A percentile compares a stretch with the other conserved stretches of the same genome.
Conservation (phyloP, 2,329 filamentous ascomycete genomes). For the Seiridium cupressi region DNA sequence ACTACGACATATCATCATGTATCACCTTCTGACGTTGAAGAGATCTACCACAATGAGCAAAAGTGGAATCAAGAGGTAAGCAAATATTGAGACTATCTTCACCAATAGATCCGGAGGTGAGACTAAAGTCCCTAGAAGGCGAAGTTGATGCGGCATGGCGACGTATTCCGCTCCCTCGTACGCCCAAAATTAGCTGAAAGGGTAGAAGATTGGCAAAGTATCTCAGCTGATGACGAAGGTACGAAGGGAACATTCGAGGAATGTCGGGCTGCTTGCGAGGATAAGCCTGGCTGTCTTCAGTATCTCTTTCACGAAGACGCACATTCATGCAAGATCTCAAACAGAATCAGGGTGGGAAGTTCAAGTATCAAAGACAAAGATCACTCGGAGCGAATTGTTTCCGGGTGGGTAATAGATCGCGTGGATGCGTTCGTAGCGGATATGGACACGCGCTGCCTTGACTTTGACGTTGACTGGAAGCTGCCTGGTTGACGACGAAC, state of each 20-base stretch:
- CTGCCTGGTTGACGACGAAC: neutral
- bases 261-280: neutral
- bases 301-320: neutral
- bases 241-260: neutral
- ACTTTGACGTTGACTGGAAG: neutral
- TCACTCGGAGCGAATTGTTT: neutral
- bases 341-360: neutral
- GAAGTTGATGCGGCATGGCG: neutral
- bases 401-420: constrained; percentile 5
- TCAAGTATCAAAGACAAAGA: neutral
- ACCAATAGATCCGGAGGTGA: neutral
- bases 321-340: neutral
- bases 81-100: neutral
- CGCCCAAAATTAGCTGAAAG: neutral
- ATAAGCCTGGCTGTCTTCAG: neutral
- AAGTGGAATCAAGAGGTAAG: constrained; percentile 28
- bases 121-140: neutral
- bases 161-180: neutral
- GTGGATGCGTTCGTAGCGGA: neutral
- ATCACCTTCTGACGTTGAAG: constrained; percentile 35
- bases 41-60: constrained; percentile 44
- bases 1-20: constrained; percentile 49
- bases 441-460: neutral
- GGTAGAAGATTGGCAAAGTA: neutral
- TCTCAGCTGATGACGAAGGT: neutral